phyloP scores from a whole-genome alignment of 73 alveolate genomes.

The Paramecium caudatum region DNA sequence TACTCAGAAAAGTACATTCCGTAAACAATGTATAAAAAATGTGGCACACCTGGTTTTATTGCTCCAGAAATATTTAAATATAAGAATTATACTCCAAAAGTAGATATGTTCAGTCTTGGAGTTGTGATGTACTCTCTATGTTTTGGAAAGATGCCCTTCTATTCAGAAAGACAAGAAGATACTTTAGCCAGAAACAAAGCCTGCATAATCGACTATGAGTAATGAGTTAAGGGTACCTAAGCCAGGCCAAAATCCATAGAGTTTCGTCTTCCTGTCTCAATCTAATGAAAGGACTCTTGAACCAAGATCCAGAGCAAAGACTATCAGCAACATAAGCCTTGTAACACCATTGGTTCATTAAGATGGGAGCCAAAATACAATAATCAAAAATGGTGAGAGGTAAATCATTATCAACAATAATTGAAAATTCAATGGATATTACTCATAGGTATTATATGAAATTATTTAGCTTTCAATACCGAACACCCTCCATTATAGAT shows the following conservation, averaged over 20 bases:
- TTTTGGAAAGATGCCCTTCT: slow-evolving; percentile 70
- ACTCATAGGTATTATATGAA: slow-evolving; percentile 24
- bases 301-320: slow-evolving; percentile 69
- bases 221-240: slow-evolving; percentile 12
- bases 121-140: slow-evolving; percentile 8
- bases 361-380: slow-evolving; percentile 27
- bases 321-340: slow-evolving; percentile 68
- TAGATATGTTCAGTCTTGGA: slow-evolving; percentile 68
- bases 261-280: slow-evolving; percentile 63
- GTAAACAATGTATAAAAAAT: slow-evolving; percentile 35
- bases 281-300: slow-evolving; percentile 55
- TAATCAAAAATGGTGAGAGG: slow-evolving; percentile 41
- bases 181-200: neutral
- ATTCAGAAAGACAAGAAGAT: slow-evolving; percentile 51
- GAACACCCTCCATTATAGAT: neutral
- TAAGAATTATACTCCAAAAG: slow-evolving; percentile 36
- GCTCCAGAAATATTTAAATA: slow-evolving; percentile 70
- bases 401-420: slow-evolving; percentile 57
- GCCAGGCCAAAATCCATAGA: neutral
- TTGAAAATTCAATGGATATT: slow-evolving; percentile 48
- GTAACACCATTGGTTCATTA: slow-evolving; percentile 70
- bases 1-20: slow-evolving; percentile 35
- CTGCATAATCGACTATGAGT: slow-evolving; percentile 10
- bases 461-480: neutral
- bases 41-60: slow-evolving; percentile 65